Base-by-base conservation (phyloP, 2,329 filamentous ascomycete species). In the Hypoxylon sp. region DNA sequence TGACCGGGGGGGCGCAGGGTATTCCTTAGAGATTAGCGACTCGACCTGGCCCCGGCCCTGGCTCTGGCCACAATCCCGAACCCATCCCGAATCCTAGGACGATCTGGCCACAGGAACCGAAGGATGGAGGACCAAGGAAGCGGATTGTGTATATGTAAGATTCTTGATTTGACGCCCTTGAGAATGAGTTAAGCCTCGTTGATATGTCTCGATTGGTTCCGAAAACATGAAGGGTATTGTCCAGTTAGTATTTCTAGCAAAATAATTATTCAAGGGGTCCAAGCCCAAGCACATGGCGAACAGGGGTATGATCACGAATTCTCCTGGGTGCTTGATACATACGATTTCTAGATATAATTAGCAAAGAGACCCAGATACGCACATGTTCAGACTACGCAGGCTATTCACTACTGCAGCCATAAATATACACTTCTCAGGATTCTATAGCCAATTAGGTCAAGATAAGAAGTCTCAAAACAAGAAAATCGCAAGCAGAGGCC, bases 91-190 rank as follows among this genome's bases (percentile, higher is more conserved):
- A 30, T 30, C 30, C 23, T n/a, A 21, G 19, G 55, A 19, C 29
- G 50, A 64, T 64, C 55, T 55, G 61, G 55, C 34, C 25, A 7
- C 32, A 45, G 19, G 29, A 46, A 21, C 61, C 55, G 55, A 64
- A 48, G 48, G 50, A 53, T 37, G 11, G 21, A 39, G 16, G 30
- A 34, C 19, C n/a, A n/a, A n/a, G n/a, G n/a, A n/a, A n/a, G n/a
- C n/a, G n/a, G n/a, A n/a, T n/a, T n/a, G 37, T 8, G 16, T 19
- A 19, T 16, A 7, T 27, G 25, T 45, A 27, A 21, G 41, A 30
- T 27, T 47, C 41, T 37, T 45, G 21, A 11, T 32, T 45, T 16
- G 25, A 23, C 16, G 16, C 30, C n/a, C 21, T 45, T n/a, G 9
- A 41, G 37, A 53, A 11, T 7, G 19, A 7, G 9, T 45, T 45